These are phyloP conservation scores for Nigrograna mackinnonii DNA, from an alignment of 2,329 filamentous ascomycete genomes.

Conservation along the genomic window DNA sequence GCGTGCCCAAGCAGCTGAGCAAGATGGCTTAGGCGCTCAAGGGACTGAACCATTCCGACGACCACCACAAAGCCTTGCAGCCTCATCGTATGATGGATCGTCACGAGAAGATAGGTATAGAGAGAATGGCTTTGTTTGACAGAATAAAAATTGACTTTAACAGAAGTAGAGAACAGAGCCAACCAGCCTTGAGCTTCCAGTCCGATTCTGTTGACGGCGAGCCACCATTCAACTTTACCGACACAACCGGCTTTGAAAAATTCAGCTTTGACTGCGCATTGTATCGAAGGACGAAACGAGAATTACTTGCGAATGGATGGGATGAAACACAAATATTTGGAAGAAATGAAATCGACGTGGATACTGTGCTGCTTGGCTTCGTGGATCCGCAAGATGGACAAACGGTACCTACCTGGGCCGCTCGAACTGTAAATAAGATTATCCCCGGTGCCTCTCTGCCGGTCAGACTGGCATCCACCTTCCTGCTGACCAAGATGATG, in stretches of 20 bases:
- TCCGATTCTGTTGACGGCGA: slow-evolving; percentile 23
- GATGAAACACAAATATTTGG: slow-evolving; percentile 36
- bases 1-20: slow-evolving; percentile 20
- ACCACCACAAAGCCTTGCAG: slow-evolving; percentile 22
- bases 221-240: slow-evolving; percentile 21
- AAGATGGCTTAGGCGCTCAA: slow-evolving; percentile 28
- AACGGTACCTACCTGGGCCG: slow-evolving; percentile 36
- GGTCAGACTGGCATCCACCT: slow-evolving; percentile 33
- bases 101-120: slow-evolving; percentile 36
- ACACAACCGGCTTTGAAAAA: slow-evolving; percentile 23
- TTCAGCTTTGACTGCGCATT: slow-evolving; percentile 39
- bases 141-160: slow-evolving; percentile 17
- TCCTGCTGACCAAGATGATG: slow-evolving; percentile 39
- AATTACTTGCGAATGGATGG: slow-evolving; percentile 36
- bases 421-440: slow-evolving; percentile 33
- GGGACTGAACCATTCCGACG: slow-evolving; percentile 27
- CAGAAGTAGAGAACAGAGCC: slow-evolving; percentile 35
- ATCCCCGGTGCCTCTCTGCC: slow-evolving; percentile 27
- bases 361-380: slow-evolving; percentile 37
- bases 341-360: slow-evolving; percentile 36
- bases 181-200: slow-evolving; percentile 28
- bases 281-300: slow-evolving; percentile 33
- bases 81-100: slow-evolving; percentile 36
- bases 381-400: slow-evolving; percentile 35
- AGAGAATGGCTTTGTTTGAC: slow-evolving; percentile 4